A percentile compares a stretch with the other conserved stretches of the same genome.
These are phyloP conservation scores for Geotrichum phurueaensis DNA, from an alignment of 1,139 yeast genomes.

Conservation along the genomic window DNA sequence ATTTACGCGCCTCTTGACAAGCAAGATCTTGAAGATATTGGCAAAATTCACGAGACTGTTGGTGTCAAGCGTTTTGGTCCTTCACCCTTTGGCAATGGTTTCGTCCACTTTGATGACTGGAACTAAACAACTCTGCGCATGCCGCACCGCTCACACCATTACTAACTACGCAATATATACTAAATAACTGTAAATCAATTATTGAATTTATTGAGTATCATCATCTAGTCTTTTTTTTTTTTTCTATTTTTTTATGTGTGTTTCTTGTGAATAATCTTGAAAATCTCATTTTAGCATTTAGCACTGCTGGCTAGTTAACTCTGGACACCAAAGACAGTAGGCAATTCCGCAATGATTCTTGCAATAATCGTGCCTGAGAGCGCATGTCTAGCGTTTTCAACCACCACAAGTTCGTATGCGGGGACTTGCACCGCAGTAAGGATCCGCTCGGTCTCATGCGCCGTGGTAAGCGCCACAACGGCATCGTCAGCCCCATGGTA, in stretches of 20 bases:
- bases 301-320: neutral
- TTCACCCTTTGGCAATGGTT: constrained; percentile 36
- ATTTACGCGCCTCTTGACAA: constrained; percentile 45
- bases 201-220: neutral
- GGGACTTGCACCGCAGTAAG: neutral
- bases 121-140: constrained; percentile 38
- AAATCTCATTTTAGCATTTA: neutral
- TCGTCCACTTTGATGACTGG: constrained; percentile 32
- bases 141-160: too few species aligned
- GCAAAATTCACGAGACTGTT: constrained; percentile 42
- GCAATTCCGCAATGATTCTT: constrained; percentile 1
- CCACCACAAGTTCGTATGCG: neutral
- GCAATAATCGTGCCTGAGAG: neutral
- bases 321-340: constrained; percentile 5
- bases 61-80: constrained; percentile 48
- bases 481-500: constrained; percentile 5
- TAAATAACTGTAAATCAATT: neutral
- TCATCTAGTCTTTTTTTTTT: neutral
- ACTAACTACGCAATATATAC: neutral
- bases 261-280: too few species aligned
- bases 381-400: constrained; percentile 1
- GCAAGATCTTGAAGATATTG: constrained; percentile 52
- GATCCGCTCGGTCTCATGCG: neutral
- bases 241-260: neutral
- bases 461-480: neutral